Percentiles rank a stretch among this genome's conserved stretches.
phyloP scores from a whole-genome alignment of 768 basidiomycete genomes.

The Hypholoma fasciculare region DNA sequence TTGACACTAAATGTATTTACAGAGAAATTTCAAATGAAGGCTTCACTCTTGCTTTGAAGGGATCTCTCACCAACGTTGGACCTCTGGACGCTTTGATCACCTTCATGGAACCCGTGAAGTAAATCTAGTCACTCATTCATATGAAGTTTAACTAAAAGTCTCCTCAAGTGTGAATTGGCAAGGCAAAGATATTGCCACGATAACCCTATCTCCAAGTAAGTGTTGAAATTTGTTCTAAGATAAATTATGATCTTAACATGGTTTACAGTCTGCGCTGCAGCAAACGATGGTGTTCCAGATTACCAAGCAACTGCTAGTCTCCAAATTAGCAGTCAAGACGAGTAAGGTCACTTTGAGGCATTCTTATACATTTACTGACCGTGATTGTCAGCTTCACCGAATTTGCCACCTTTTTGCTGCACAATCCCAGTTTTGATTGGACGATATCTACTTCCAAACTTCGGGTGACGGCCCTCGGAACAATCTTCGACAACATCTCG shows the following conservation, averaged over 20 bases:
- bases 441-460: conserved; percentile 67
- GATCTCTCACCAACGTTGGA: conserved; percentile 61
- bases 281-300: conserved; percentile 65
- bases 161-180: conserved; percentile 57
- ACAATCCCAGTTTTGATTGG: conserved; percentile 67
- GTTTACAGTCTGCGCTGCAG: conserved; percentile 60
- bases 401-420: conserved; percentile 66
- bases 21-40: conserved; percentile 60
- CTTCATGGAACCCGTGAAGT: conserved; percentile 64
- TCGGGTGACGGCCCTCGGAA: conserved; percentile 64
- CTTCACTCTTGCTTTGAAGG: conserved; percentile 60
- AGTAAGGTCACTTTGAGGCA: conserved; percentile 32
- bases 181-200: conserved; percentile 61
- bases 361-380: neutral
- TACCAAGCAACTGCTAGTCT: conserved; percentile 53
- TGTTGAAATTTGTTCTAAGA: neutral
- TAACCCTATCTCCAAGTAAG: conserved; percentile 59
- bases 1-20: neutral
- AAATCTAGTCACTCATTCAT: conserved; percentile 19
- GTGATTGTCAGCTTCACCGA: conserved; percentile 47
- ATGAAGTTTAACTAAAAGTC: neutral
- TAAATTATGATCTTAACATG: neutral
- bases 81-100: conserved; percentile 71
- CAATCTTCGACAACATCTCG: conserved; percentile 64
- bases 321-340: conserved; percentile 51